phyloP scores from a whole-genome alignment of 2,329 filamentous ascomycete genomes.

The Fonsecaea pedrosoi region DNA sequence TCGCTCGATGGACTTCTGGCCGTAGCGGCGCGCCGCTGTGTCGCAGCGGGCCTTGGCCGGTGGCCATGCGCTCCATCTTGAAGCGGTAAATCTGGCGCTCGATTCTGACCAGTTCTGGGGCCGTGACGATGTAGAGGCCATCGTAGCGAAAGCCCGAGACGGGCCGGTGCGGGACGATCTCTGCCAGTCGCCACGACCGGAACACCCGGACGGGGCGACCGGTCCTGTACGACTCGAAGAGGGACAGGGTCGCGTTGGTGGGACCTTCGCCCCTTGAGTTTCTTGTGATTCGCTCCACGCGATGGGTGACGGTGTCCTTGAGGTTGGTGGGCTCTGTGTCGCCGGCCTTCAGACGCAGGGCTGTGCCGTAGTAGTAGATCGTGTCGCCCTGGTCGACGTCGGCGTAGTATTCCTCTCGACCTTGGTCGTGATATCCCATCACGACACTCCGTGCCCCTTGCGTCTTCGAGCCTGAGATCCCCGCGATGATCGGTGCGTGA shows the following conservation, averaged over 20 bases:
- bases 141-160: constrained; percentile 62
- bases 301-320: constrained; percentile 24
- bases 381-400: constrained; percentile 59
- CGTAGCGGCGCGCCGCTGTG: constrained; percentile 15
- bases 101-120: constrained; percentile 49
- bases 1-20: constrained; percentile 1
- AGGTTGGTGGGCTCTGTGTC: constrained; percentile 32
- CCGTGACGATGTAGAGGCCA: constrained; percentile 60
- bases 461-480: constrained; percentile 56
- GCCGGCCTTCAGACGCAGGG: constrained; percentile 41
- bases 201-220: constrained; percentile 59
- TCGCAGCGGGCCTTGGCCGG: constrained; percentile 38
- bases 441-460: constrained; percentile 63
- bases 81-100: constrained; percentile 57
- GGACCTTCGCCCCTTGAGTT: constrained; percentile 39
- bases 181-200: constrained; percentile 49
- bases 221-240: constrained; percentile 51
- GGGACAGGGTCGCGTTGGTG: constrained; percentile 48
- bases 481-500: constrained; percentile 40
- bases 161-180: constrained; percentile 53
- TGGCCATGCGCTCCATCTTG: constrained; percentile 55
- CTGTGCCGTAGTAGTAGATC: constrained; percentile 62
- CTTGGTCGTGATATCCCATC: constrained; percentile 47
- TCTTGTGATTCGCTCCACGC: constrained; percentile 28
- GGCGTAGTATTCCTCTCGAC: constrained; percentile 50